Percentiles rank a stretch among this genome's conserved stretches.
These are phyloP conservation scores for Xylariomycetidae sp. DNA, from an alignment of 2,329 filamentous ascomycete genomes.

Conservation along the genomic window DNA sequence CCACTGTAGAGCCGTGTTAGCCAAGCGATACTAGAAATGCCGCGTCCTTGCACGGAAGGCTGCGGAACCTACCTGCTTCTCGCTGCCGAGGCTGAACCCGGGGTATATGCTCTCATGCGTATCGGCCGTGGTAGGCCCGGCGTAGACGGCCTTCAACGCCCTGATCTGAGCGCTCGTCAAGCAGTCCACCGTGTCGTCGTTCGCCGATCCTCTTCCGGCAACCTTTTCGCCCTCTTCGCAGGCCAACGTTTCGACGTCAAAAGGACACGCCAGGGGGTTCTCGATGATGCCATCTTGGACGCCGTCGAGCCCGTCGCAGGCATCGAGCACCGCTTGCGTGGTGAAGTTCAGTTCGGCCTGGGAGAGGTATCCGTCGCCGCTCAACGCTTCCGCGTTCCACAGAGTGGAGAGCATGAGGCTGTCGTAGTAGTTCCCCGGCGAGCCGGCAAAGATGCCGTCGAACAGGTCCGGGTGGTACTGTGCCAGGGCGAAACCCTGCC, in stretches of 20 bases:
- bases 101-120: background rate
- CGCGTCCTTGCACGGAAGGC: too few relatives aligned
- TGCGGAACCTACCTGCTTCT: background rate
- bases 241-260: constrained; percentile 25
- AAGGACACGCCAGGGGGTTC: constrained; percentile 30
- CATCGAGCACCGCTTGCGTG: constrained; percentile 26
- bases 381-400: constrained; percentile 5
- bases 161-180: constrained; percentile 26
- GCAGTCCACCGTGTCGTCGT: constrained; percentile 15
- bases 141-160: constrained; percentile 26
- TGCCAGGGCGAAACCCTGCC: constrained; percentile 34
- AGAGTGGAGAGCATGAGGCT: constrained; percentile 1
- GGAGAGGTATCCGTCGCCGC: background rate
- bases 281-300: constrained; percentile 32
- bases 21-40: too few relatives aligned
- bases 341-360: constrained; percentile 23
- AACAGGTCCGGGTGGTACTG: constrained; percentile 35
- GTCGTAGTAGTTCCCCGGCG: constrained; percentile 32
- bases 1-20: constrained; percentile 12
- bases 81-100: background rate
- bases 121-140: constrained; percentile 9
- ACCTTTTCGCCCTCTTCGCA: constrained; percentile 17
- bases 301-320: constrained; percentile 34
- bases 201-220: too few relatives aligned
- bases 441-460: constrained; percentile 35